Evolutionary conservation across 2,329 filamentous ascomycete genomes (phyloP), one percentile per base, ranked within the genome.

Genomic region (Pseudopyricularia javanii): DNA sequence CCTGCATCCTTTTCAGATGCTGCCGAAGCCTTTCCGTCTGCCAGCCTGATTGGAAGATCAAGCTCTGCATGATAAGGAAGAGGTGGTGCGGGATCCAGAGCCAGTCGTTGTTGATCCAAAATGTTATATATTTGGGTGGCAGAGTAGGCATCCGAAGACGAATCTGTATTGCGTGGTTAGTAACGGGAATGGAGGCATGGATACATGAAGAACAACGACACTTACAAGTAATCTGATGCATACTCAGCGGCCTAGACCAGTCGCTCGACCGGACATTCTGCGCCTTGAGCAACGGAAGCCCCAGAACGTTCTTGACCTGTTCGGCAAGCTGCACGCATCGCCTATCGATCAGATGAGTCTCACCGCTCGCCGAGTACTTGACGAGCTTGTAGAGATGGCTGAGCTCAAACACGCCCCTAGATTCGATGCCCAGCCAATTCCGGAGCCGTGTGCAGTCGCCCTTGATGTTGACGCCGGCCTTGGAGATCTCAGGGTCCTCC

Each of bases 111-210:
- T 50, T 78, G 69, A 54, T 96, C 84, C 47, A 95, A 70, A 1
- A 77, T 74, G 55, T 88, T 73, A 61, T 81, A 95, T 1, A 96
- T 70, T 53, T 88, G 84, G 11, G 86, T 68, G 45, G 83, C 80
- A 55, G 86, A 89, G 63, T 95, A 96, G 0, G 88, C 85, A 64
- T 95, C 89, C 1, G 87, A 83, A 12, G 88, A 89, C 9, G 88
- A 82, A 66, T 91, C 83, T 87, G 59, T 24, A 37, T 17, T 56
- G 50, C 7, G 6, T n/a, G 11, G 58, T 66, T 28, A 65, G 65
- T 59, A 51, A 60, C 53, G 47, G 56, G 40, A 9, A 6, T 24
- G 14, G 2, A 24, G 11, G 3, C 7, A 9, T 7, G 3, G 12
- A 3, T 6, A 24, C 7, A 28, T 15, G 20, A 3, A 22, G 43